Evolutionary conservation across 2,329 filamentous ascomycete species (phyloP), one percentile per base, ranked within the genome.

Genomic region (Trichoderma sp.): DNA sequence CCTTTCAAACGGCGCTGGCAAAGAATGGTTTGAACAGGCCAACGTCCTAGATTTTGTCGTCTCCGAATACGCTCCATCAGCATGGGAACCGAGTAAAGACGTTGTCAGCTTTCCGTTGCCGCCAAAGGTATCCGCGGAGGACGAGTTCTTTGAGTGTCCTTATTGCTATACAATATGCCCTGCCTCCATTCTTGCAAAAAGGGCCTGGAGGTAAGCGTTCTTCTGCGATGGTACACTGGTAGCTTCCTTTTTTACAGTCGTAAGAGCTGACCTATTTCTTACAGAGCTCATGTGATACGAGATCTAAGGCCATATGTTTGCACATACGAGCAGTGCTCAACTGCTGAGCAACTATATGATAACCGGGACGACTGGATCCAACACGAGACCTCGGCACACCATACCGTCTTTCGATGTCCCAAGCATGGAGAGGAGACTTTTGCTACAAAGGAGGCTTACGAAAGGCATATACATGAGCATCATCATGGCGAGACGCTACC

Each of bases 91-190:
- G 7, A 61, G 63, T 39, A 61, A 61, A 14, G 63, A 61, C 12
- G 47, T 26, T n/a, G 63, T 61, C 15, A 59, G 50, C 24, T 65
- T 65, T 43, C 63, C 63, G 10, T 3, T n/a, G 19, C 48, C 63
- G 3, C 63, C 63, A 21, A 43, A 41, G n/a, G 19, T 30, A 39
- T 44, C 55, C 5, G 3, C 30, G 0, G 4, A 2, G 12, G 41
- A 55, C 4, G n/a, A 30, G 6, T 61, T 65, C 17, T 65, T 65
- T 12, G 56, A 65, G 30, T 65, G 63, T 15, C 63, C 63, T 14
- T 65, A 65, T 15, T 65, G 63, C n/a, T 65, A 34, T 47, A 65
- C 55, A 3, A 61, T 61, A 9, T 65, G 63, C 17, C 57, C 63
- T 21, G 30, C 10, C 26, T 47, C 61, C 5, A 15, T 65, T 24